Conservation (phyloP, 371 early-diverging fungal genomes). For the Actinomortierella wolfii region DNA sequence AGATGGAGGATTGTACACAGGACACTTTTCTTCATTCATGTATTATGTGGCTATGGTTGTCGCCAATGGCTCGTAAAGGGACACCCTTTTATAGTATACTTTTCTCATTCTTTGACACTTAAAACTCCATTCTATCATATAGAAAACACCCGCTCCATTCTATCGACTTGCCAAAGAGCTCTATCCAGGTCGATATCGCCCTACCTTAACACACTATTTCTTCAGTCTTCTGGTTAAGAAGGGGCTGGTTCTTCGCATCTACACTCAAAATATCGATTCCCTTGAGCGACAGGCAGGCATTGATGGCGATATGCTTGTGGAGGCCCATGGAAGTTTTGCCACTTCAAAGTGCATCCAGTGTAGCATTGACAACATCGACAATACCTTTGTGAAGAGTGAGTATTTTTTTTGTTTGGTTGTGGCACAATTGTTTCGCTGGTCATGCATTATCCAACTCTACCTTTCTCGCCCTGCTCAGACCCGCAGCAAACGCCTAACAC, state of each 20-base stretch:
- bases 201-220: conserved; percentile 90
- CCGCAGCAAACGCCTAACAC: too few species aligned
- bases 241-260: conserved; percentile 76
- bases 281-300: conserved; percentile 90
- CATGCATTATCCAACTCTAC: neutral
- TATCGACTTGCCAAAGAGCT: conserved; percentile 90
- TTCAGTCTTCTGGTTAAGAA: conserved; percentile 78
- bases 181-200: conserved; percentile 82
- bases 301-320: conserved; percentile 73
- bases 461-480: too few species aligned
- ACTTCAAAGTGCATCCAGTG: conserved; percentile 79
- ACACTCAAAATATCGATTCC: conserved; percentile 97
- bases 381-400: conserved; percentile 43
- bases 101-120: neutral
- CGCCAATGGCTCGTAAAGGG: neutral
- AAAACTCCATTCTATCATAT: neutral
- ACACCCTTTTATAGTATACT: neutral
- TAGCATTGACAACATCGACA: conserved; percentile 41
- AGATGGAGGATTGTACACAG: too few species aligned
- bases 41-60: too few species aligned
- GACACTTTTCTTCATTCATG: too few species aligned
- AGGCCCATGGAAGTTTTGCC: conserved; percentile 95
- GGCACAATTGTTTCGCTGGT: neutral
- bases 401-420: neutral
- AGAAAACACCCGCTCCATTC: conserved; percentile 87